These are phyloP conservation scores for Stereocaulon alpinum DNA, from an alignment of 495 filamentous ascomycete genomes.

Conservation along the genomic window DNA sequence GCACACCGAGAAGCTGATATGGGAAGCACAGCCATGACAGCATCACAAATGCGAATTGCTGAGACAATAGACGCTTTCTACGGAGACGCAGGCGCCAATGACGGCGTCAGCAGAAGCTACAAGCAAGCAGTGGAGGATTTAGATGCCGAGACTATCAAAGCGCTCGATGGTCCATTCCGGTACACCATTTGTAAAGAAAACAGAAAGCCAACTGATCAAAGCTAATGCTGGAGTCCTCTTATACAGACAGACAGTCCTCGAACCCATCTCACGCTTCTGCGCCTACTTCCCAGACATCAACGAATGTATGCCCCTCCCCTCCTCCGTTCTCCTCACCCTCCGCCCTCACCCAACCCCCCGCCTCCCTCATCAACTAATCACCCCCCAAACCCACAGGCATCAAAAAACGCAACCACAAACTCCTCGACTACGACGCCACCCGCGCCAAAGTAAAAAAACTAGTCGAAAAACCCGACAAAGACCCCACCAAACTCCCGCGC, in stretches of 20 bases:
- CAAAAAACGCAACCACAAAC: slow-evolving; percentile 95
- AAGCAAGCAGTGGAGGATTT: slow-evolving; percentile 97
- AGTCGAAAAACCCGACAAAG: slow-evolving; percentile 97
- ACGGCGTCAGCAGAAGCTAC: slow-evolving; percentile 90
- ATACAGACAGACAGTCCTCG: slow-evolving; percentile 77
- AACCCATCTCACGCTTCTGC: slow-evolving; percentile 90
- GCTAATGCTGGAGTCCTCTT: neutral
- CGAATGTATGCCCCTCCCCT: slow-evolving; percentile 54
- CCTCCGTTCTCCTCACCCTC: neutral
- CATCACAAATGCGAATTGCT: slow-evolving; percentile 97
- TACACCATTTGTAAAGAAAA: slow-evolving; percentile 25
- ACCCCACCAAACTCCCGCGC: slow-evolving; percentile 84
- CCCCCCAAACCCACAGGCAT: slow-evolving; percentile 47
- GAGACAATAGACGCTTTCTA: slow-evolving; percentile 99
- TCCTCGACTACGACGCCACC: slow-evolving; percentile 94
- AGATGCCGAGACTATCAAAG: slow-evolving; percentile 96
- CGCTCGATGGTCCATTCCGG: slow-evolving; percentile 93
- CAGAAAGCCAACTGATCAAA: neutral
- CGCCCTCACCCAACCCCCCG: neutral
- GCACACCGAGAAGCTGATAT: slow-evolving; percentile 4
- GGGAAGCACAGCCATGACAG: slow-evolving; percentile 72
- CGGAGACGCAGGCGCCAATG: slow-evolving; percentile 85
- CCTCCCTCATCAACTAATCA: neutral
- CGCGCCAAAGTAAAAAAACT: slow-evolving; percentile 93
- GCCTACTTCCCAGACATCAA: slow-evolving; percentile 99